Conservation (phyloP, 1,139 yeast species). For the Candida smagusa region DNA sequence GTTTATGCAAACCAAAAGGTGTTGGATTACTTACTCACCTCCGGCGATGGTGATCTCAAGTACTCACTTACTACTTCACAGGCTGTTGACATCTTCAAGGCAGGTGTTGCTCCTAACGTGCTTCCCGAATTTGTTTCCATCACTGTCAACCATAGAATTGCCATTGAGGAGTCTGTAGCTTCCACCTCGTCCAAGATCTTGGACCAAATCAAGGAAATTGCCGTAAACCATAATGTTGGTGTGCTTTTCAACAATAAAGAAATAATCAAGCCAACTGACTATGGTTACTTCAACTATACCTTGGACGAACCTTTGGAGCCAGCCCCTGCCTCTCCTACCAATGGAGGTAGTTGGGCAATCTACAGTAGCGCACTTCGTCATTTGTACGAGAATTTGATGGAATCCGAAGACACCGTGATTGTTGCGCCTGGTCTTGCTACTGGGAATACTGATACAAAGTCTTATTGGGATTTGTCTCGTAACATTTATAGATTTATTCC, state of each 20-base stretch:
- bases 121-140: conserved; percentile 65
- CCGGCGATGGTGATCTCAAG: conserved; percentile 19
- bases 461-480: conserved; percentile 39
- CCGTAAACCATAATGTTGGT: conserved; percentile 46
- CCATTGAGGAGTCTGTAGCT: conserved; percentile 46
- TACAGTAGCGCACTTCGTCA: conserved; percentile 57
- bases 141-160: conserved; percentile 57
- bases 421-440: conserved; percentile 33
- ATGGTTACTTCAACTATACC: conserved; percentile 47
- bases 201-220: conserved; percentile 36
- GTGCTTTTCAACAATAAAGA: conserved; percentile 34
- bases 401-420: conserved; percentile 19
- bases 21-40: conserved; percentile 26
- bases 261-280: conserved; percentile 24
- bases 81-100: conserved; percentile 65
- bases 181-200: conserved; percentile 38
- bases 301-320: conserved; percentile 43
- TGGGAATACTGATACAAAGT: conserved; percentile 44
- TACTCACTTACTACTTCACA: conserved; percentile 60
- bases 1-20: conserved; percentile 39
- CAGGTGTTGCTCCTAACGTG: conserved; percentile 72
- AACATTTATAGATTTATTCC: conserved; percentile 39
- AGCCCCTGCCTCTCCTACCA: conserved; percentile 55
- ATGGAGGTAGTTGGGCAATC: conserved; percentile 48
- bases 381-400: conserved; percentile 48